Conservation (phyloP, 2,329 filamentous ascomycete species). For the Sporothrix inflata region DNA sequence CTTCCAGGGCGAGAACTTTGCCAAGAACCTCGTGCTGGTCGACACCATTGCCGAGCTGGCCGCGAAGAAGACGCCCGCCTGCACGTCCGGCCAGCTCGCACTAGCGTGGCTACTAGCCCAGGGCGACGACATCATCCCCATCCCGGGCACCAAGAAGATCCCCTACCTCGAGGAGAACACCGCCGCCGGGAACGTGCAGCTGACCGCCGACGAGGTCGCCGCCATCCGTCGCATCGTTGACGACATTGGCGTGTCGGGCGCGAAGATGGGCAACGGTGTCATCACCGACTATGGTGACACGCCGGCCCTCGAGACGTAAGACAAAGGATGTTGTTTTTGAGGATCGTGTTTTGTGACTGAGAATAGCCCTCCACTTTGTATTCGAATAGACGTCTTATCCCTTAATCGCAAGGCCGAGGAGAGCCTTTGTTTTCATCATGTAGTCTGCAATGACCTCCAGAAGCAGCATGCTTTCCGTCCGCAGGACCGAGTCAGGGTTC, state of each 20-base stretch:
- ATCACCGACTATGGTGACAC: slow-evolving; percentile 32
- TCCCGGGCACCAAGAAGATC: slow-evolving; percentile 54
- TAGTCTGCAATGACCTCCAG: not conserved
- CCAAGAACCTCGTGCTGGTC: slow-evolving; percentile 59
- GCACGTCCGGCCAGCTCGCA: slow-evolving; percentile 60
- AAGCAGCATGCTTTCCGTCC: not conserved
- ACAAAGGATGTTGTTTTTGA: not conserved
- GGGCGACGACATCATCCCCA: slow-evolving; percentile 63
- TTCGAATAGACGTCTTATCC: too few species aligned
- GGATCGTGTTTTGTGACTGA: not conserved
- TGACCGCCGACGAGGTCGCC: slow-evolving; percentile 43
- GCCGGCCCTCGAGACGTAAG: slow-evolving; percentile 9
- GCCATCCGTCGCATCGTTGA: slow-evolving; percentile 41
- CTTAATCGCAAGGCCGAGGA: not conserved
- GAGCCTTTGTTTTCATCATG: not conserved
- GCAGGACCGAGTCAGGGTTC: not conserved
- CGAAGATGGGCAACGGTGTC: slow-evolving; percentile 28
- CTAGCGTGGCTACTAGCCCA: slow-evolving; percentile 67
- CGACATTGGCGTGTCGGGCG: slow-evolving; percentile 33
- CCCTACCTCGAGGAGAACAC: slow-evolving; percentile 54
- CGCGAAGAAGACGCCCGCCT: slow-evolving; percentile 48
- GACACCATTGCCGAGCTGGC: slow-evolving; percentile 55
- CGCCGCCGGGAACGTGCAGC: slow-evolving; percentile 40
- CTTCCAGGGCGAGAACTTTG: slow-evolving; percentile 57
- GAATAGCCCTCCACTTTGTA: not conserved